Evolutionary conservation across 768 basidiomycete species (phyloP), one percentile per base, ranked within the genome.

Genomic region (Phylloporus sp.): DNA sequence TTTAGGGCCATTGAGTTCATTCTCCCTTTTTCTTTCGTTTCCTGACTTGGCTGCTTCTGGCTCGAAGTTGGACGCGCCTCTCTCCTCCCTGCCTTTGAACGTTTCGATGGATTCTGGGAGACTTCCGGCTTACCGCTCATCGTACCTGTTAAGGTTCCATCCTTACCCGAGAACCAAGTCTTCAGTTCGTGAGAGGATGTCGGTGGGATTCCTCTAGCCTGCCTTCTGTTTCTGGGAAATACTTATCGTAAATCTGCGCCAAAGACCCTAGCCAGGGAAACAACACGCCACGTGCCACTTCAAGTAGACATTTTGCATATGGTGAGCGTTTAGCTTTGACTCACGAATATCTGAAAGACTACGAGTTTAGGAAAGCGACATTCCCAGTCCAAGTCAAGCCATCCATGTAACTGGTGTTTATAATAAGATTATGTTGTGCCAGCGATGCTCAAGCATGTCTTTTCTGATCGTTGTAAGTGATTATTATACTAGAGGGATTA

Each of bases 61-160:
- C 12, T 39, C 22, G 22, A 12, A 39, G 22, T 39, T 22, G 12
- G 38, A 23, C 20, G 13, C 38, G 23, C 12, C 18, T 38, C 26
- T 18, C 40, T 36, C 45, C 28, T 51, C 5, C 42, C 40, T 26
- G 28, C 15, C 36, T 45, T 26, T 41, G 13, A 16, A 41, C 28
- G 23, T 27, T 34, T 26, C 10, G 26, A 62, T 69, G 62, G 62
- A 67, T 35, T 29, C 45, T 0, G 35, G 39, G 0, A 38, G 55
- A 0, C 52, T 68, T 0, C 68, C 66, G 0, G 44, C 59, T 34
- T 68, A 69, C 43, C 61, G 66, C 12, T 66, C 64, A 2, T 68
- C 66, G 0, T 56, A 70, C 29, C 41, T 70, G 6, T 39, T 64
- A 24, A 51, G 66, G 18, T 70, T 23, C 7, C 38, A 39, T 20